Base-by-base conservation (phyloP, 306 rosid species). In the Comarum palustre region DNA sequence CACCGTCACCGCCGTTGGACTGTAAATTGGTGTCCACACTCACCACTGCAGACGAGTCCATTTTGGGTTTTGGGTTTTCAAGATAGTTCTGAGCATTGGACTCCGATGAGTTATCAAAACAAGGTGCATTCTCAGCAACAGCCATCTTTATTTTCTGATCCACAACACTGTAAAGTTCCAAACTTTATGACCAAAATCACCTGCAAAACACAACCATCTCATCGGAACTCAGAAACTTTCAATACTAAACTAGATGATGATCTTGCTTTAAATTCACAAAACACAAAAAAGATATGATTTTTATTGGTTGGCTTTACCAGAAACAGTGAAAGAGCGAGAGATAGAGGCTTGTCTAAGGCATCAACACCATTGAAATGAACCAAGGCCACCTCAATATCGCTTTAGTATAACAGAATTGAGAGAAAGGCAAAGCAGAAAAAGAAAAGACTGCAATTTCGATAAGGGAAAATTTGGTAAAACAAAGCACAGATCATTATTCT, bases 71-170 rank as follows among this genome's bases (percentile, higher is more conserved):
- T 32, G 88, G 88, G 75, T 75, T 87, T 79, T 82, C 92, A 54
- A 86, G 75, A 81, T 84, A 96, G 61, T 80, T 81, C 24, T 60
- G 73, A 1, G 74, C 80, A 70, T 82, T 75, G 1, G 91, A 58
- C 63, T 82, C 87, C 45, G 89, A 79, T 31, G 90, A 83, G 72
- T 77, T 84, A 52, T 88, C 90, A 75, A 90, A 77, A 83, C 80
- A 87, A 51, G 89, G 90, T 80, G 79, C 98, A 93, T 86, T 87
- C 82, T 93, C 97, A 80, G 92, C 93, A 59, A 93, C 98, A 64
- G 92, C 98, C 98, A 89, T 93, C 42, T 66, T 64, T 69, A 75
- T 31, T 12, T 2, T 68, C 54, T 54, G 74, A 45, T 41, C 51
- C 81, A 0, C 16, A 60, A 61, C 43, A 61, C 42, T 34, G 14